Conservation (phyloP, 176 grass and related monocot genomes). For the Zizania latifolia region DNA sequence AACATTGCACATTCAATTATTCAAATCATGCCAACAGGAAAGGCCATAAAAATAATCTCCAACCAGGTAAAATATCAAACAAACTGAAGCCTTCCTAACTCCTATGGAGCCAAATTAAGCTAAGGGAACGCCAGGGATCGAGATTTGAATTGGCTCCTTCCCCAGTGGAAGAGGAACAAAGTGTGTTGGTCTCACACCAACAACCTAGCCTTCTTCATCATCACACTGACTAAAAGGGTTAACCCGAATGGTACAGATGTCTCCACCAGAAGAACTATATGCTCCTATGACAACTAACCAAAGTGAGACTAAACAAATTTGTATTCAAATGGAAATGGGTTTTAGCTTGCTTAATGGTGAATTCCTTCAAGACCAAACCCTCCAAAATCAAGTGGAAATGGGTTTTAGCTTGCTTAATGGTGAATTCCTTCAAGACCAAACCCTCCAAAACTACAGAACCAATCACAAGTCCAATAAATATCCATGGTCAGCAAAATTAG, state of each 20-base stretch:
- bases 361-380: too few relatives aligned
- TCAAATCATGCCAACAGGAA: slow-evolving; percentile 1
- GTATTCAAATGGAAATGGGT: not conserved
- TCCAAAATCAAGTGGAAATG: too few relatives aligned
- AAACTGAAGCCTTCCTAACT: not conserved
- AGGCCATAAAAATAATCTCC: not conserved
- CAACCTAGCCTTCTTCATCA: not conserved
- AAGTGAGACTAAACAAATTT: not conserved
- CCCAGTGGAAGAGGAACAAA: not conserved
- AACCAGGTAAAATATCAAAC: not conserved
- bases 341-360: too few relatives aligned
- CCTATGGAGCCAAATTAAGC: not conserved
- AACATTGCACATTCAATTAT: not conserved
- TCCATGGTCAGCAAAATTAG: not conserved
- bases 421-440: not conserved
- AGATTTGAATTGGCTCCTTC: not conserved
- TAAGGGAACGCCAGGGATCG: not conserved
- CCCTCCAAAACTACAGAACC: not conserved
- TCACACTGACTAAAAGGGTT: not conserved
- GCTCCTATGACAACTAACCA: not conserved
- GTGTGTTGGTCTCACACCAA: too few relatives aligned
- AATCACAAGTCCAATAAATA: not conserved
- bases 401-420: not conserved
- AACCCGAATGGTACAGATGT: not conserved
- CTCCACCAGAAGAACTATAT: not conserved